phyloP scores from a whole-genome alignment of 2,329 filamentous ascomycete species.

The Fusarium protoensiforme region DNA sequence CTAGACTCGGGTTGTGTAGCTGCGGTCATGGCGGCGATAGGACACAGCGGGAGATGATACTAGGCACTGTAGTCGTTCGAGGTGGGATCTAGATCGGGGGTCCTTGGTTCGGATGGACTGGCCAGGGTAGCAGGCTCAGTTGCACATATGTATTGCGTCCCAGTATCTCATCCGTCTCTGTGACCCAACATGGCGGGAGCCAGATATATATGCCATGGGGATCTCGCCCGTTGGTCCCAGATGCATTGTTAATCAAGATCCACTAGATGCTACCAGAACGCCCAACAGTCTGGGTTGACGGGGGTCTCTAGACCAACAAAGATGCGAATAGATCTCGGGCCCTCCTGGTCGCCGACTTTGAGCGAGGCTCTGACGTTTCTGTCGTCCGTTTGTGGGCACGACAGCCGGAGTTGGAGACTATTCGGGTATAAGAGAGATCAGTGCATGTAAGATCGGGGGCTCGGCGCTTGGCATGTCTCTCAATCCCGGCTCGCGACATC shows the following conservation, averaged over 20 bases:
- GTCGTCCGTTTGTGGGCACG: background rate
- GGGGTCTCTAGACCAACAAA: slow-evolving; percentile 3
- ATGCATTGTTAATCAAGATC: slow-evolving; percentile 17
- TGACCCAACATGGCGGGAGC: background rate
- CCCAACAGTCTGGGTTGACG: background rate
- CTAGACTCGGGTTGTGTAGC: slow-evolving; percentile 33
- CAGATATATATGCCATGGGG: slow-evolving; percentile 22
- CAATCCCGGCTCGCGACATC: slow-evolving; percentile 15
- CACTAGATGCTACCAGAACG: slow-evolving; percentile 11
- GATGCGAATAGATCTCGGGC: slow-evolving; percentile 10
- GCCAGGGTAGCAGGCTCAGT: background rate
- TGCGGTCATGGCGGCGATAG: slow-evolving; percentile 5
- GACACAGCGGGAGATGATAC: background rate
- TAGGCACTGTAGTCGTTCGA: background rate
- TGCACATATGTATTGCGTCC: background rate
- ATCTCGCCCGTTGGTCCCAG: background rate
- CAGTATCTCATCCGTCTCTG: background rate
- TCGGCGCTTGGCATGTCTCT: slow-evolving; percentile 8
- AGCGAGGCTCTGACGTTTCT: slow-evolving; percentile 9
- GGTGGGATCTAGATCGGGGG: background rate
- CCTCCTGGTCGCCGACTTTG: slow-evolving; percentile 15
- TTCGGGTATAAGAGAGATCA: slow-evolving; percentile 11
- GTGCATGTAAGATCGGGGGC: slow-evolving; percentile 25
- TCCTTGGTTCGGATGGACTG: background rate
- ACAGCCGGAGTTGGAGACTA: background rate